Evolutionary conservation across 1,139 yeast species (phyloP).

Genomic region (Taphrina sp.): DNA sequence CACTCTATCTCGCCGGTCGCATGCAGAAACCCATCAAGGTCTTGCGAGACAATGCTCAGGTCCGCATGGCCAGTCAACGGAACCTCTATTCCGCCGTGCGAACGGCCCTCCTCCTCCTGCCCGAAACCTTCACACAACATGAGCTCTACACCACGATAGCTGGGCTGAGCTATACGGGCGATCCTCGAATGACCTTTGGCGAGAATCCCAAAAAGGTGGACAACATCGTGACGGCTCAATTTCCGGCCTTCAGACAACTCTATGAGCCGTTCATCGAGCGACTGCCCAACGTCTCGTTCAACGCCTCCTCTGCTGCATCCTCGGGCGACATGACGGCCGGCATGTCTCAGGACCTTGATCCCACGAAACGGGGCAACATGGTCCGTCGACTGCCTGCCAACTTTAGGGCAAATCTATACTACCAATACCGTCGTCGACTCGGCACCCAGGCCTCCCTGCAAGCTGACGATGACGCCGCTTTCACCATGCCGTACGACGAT

Average conservation of each 20-base stretch:
- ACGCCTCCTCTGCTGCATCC: not conserved
- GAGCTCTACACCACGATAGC: constrained; percentile 76
- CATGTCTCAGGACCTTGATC: constrained; percentile 46
- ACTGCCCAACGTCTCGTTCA: constrained; percentile 43
- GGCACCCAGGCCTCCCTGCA: constrained; percentile 43
- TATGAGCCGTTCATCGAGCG: constrained; percentile 67
- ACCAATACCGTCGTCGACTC: constrained; percentile 14
- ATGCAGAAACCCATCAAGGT: constrained; percentile 87
- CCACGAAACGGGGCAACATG: constrained; percentile 46
- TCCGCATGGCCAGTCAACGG: constrained; percentile 66
- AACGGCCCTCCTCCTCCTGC: constrained; percentile 62
- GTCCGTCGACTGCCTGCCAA: constrained; percentile 52
- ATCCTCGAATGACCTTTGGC: constrained; percentile 83
- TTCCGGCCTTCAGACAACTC: constrained; percentile 61
- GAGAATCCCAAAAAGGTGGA: constrained; percentile 86
- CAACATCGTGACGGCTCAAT: constrained; percentile 81
- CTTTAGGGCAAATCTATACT: constrained; percentile 53
- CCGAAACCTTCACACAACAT: constrained; percentile 56
- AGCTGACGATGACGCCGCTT: too few relatives aligned
- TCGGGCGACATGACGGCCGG: constrained; percentile 39
- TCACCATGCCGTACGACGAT: constrained; percentile 37
- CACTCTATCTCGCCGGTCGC: constrained; percentile 87
- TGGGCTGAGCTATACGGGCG: constrained; percentile 76
- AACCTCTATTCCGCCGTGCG: constrained; percentile 78
- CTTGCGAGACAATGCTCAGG: constrained; percentile 59